Percentiles rank a stretch among this genome's conserved stretches.
These are phyloP conservation scores for Chamaecyparis obtusa DNA, from an alignment of 75 land plant species.

Conservation along the genomic window DNA sequence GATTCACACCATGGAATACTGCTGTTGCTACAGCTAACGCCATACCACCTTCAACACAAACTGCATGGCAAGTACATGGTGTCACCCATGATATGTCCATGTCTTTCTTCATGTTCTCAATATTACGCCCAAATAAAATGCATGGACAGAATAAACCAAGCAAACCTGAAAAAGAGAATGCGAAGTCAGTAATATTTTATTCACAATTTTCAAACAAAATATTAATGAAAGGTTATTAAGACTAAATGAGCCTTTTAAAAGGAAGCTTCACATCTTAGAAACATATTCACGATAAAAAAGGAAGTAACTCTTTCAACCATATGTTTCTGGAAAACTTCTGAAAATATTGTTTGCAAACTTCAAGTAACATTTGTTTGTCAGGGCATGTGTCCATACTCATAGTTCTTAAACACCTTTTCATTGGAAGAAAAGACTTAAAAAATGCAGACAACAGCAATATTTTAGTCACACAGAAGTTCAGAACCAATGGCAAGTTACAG, in stretches of 20 bases:
- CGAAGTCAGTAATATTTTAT: not conserved
- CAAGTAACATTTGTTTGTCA: not conserved
- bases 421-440: not conserved
- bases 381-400: not conserved
- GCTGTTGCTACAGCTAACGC: constrained; percentile 43
- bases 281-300: not conserved
- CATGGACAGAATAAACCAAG: constrained; percentile 90
- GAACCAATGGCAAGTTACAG: not conserved
- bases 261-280: constrained; percentile 3
- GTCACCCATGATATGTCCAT: constrained; percentile 68
- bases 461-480: not conserved
- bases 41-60: constrained; percentile 56
- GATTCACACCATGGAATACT: constrained; percentile 40
- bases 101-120: constrained; percentile 75
- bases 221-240: not conserved
- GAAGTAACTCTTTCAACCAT: not conserved
- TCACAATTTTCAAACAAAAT: not conserved
- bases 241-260: not conserved
- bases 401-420: not conserved
- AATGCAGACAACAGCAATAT: not conserved
- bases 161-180: constrained; percentile 45
- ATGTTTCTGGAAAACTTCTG: not conserved
- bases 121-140: constrained; percentile 82
- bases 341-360: not conserved
- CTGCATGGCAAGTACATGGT: constrained; percentile 71